Evolutionary conservation across 2,329 filamentous ascomycete genomes (phyloP).

Genomic region (Sclerotiophoma versabilis): DNA sequence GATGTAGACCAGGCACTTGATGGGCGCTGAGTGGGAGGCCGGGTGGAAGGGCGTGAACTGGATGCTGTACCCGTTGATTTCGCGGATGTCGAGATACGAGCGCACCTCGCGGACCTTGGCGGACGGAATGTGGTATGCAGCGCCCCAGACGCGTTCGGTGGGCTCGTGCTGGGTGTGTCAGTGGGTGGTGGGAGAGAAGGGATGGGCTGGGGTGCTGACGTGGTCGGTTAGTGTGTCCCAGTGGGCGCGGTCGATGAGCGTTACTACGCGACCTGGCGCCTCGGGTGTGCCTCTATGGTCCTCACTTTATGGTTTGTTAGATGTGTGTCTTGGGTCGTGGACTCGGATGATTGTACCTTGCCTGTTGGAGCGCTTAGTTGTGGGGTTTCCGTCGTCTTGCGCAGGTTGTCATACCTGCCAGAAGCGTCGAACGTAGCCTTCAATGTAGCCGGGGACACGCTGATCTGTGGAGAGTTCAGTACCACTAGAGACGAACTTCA

Average conservation of each 20-base stretch:
- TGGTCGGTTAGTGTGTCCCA: constrained; percentile 79
- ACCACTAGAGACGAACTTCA: not conserved
- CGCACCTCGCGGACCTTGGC: constrained; percentile 80
- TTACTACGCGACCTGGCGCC: constrained; percentile 88
- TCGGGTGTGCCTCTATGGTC: constrained; percentile 93
- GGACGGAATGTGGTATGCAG: constrained; percentile 83
- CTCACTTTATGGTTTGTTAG: constrained; percentile 64
- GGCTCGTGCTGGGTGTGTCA: constrained; percentile 49
- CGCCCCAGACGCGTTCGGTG: constrained; percentile 80
- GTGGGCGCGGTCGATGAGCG: constrained; percentile 82
- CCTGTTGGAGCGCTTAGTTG: constrained; percentile 37
- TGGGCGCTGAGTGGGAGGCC: constrained; percentile 45
- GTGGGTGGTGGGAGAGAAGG: not conserved
- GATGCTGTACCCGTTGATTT: constrained; percentile 97
- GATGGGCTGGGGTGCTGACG: no score
- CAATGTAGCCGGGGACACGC: constrained; percentile 86
- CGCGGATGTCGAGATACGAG: constrained; percentile 90
- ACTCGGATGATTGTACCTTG: constrained; percentile 40
- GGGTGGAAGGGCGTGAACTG: constrained; percentile 87
- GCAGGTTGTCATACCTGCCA: constrained; percentile 79
- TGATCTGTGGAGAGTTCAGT: constrained; percentile 65
- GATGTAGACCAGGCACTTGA: constrained; percentile 82
- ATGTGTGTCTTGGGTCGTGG: not conserved
- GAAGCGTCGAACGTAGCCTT: constrained; percentile 91
- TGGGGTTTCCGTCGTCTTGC: not conserved